Conservation (phyloP, 805 yeast species). For the Ogataea corticis region DNA sequence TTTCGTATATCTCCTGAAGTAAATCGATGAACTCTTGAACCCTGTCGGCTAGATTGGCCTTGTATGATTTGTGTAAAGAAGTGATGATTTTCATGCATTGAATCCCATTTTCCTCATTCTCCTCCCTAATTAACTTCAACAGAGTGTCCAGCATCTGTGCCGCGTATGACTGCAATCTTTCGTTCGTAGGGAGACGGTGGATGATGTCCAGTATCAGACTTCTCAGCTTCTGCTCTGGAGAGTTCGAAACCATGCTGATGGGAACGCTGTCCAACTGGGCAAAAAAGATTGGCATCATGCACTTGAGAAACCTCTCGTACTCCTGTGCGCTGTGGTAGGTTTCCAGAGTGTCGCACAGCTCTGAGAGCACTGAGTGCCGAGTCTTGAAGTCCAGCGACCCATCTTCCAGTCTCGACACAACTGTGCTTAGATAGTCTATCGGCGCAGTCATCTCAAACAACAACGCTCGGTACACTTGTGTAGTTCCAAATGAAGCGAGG, state of each 20-base stretch:
- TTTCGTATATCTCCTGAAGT: slow-evolving; percentile 73
- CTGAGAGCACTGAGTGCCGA: slow-evolving; percentile 71
- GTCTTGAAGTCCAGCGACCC: slow-evolving; percentile 56
- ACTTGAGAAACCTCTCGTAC: slow-evolving; percentile 71
- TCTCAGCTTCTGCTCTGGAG: slow-evolving; percentile 78
- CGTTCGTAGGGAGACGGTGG: slow-evolving; percentile 81
- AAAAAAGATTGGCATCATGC: slow-evolving; percentile 69
- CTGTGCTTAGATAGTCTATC: slow-evolving; percentile 34
- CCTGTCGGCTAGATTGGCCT: slow-evolving; percentile 60
- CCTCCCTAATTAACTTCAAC: slow-evolving; percentile 60
- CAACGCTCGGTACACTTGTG: background rate
- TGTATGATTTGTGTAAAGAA: slow-evolving; percentile 81
- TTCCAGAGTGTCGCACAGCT: slow-evolving; percentile 84
- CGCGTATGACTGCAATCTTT: slow-evolving; percentile 72
- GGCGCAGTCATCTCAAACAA: slow-evolving; percentile 31
- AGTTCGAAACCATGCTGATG: slow-evolving; percentile 61
- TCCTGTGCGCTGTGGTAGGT: slow-evolving; percentile 79
- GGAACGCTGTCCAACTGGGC: slow-evolving; percentile 66
- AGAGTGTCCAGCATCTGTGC: slow-evolving; percentile 58
- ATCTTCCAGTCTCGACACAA: slow-evolving; percentile 60
- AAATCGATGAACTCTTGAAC: slow-evolving; percentile 79
- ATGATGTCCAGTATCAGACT: slow-evolving; percentile 74
- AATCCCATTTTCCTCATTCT: slow-evolving; percentile 95
- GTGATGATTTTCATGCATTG: slow-evolving; percentile 86
- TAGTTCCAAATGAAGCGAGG: background rate